Conservation (phyloP, 2,329 filamentous ascomycete genomes). For the Microthyrium microscopicum region DNA sequence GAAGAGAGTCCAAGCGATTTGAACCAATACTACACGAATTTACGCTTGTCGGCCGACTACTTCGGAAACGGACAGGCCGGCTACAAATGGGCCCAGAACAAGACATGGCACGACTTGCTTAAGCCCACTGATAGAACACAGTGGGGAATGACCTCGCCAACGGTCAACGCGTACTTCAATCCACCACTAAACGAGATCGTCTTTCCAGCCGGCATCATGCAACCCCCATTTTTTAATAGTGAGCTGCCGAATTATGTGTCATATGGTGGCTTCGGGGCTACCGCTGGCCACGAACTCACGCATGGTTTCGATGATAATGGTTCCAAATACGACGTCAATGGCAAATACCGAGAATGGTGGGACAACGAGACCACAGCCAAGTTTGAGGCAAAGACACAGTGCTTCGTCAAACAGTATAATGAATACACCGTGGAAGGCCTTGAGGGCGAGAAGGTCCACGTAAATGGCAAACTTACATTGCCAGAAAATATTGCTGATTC, state of each 20-base stretch:
- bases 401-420: slow-evolving; percentile 51
- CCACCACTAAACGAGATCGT: slow-evolving; percentile 48
- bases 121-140: slow-evolving; percentile 42
- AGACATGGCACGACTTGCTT: slow-evolving; percentile 40
- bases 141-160: slow-evolving; percentile 42
- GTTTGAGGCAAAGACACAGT: slow-evolving; percentile 43
- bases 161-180: slow-evolving; percentile 44
- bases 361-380: slow-evolving; percentile 39
- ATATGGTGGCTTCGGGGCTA: slow-evolving; percentile 50
- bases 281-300: slow-evolving; percentile 52
- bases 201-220: slow-evolving; percentile 54
- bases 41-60: slow-evolving; percentile 34
- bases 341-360: slow-evolving; percentile 49
- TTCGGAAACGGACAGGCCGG: slow-evolving; percentile 41
- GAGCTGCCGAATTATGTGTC: slow-evolving; percentile 46
- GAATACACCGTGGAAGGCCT: slow-evolving; percentile 42
- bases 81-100: slow-evolving; percentile 27
- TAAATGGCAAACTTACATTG: slow-evolving; percentile 46
- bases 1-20: slow-evolving; percentile 41
- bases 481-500: slow-evolving; percentile 59
- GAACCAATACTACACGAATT: slow-evolving; percentile 36
- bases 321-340: slow-evolving; percentile 45
- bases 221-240: slow-evolving; percentile 48
- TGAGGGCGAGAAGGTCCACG: slow-evolving; percentile 38
- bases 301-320: slow-evolving; percentile 54